Evolutionary conservation across 176 grass and related monocot species (phyloP).

Genomic region (Saccharum officinarum): DNA sequence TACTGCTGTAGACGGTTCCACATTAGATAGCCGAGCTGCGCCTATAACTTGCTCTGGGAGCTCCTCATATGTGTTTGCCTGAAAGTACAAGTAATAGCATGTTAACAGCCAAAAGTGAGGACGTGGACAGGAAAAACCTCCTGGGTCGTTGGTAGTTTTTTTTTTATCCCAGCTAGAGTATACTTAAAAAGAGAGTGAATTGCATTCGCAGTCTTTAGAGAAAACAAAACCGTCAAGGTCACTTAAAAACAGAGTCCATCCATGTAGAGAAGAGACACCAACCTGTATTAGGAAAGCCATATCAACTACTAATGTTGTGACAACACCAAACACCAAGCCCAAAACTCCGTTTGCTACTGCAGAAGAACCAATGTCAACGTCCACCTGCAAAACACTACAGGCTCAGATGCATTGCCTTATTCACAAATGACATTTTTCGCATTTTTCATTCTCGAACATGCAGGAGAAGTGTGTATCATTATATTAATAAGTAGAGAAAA

Average conservation of each 20-base stretch:
- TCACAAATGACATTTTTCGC: background rate
- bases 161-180: background rate
- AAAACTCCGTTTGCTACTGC: slow-evolving; percentile 93
- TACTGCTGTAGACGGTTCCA: slow-evolving; percentile 70
- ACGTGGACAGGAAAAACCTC: background rate
- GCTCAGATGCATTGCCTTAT: background rate
- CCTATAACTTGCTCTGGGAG: slow-evolving; percentile 89
- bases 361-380: slow-evolving; percentile 94
- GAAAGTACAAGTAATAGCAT: slow-evolving; percentile 2
- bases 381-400: slow-evolving; percentile 50
- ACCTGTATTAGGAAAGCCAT: slow-evolving; percentile 98
- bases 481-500: background rate
- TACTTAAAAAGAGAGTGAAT: background rate
- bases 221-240: background rate
- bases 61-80: slow-evolving; percentile 84
- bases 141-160: background rate
- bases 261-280: background rate
- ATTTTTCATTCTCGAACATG: background rate
- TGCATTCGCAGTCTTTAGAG: background rate
- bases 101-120: background rate
- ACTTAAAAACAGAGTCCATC: background rate
- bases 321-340: slow-evolving; percentile 80
- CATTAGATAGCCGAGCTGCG: slow-evolving; percentile 68
- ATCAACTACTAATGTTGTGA: slow-evolving; percentile 82
- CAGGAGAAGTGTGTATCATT: background rate